phyloP scores from a whole-genome alignment of 2,329 filamentous ascomycete species.

The Colletotrichum karsti region DNA sequence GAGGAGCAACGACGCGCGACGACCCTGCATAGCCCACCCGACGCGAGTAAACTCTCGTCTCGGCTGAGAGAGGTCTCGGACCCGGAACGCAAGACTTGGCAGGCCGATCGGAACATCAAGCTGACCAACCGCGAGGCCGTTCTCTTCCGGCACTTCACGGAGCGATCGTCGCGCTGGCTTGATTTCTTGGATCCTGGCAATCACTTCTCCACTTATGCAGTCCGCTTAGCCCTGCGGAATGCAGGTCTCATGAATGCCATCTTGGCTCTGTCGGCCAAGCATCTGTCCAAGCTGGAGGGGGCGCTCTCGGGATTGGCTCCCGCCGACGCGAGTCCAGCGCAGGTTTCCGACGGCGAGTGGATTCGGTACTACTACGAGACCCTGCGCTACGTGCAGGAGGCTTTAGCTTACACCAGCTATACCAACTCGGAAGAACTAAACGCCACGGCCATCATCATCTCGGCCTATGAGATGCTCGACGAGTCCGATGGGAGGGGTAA shows the following conservation, averaged over 20 bases:
- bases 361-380: slow-evolving; percentile 70
- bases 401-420: slow-evolving; percentile 66
- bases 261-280: slow-evolving; percentile 62
- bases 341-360: slow-evolving; percentile 33
- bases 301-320: neutral
- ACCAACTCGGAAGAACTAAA: slow-evolving; percentile 65
- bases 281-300: slow-evolving; percentile 34
- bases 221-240: slow-evolving; percentile 54
- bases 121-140: slow-evolving; percentile 35
- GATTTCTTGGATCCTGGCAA: slow-evolving; percentile 43
- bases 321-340: neutral
- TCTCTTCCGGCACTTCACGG: slow-evolving; percentile 39
- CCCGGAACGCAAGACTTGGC: slow-evolving; percentile 37
- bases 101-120: slow-evolving; percentile 32
- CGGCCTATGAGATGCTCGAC: slow-evolving; percentile 74
- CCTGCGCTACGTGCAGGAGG: slow-evolving; percentile 67
- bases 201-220: slow-evolving; percentile 42
- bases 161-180: slow-evolving; percentile 32
- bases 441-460: slow-evolving; percentile 67
- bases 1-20: slow-evolving; percentile 1
- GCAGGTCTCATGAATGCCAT: slow-evolving; percentile 65
- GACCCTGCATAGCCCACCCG: neutral
- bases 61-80: slow-evolving; percentile 20
- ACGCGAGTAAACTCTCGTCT: slow-evolving; percentile 2
- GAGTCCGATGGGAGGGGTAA: slow-evolving; percentile 58